Evolutionary conservation across 2,329 filamentous ascomycete species (phyloP).

Genomic region (Alternaria gansuensis): DNA sequence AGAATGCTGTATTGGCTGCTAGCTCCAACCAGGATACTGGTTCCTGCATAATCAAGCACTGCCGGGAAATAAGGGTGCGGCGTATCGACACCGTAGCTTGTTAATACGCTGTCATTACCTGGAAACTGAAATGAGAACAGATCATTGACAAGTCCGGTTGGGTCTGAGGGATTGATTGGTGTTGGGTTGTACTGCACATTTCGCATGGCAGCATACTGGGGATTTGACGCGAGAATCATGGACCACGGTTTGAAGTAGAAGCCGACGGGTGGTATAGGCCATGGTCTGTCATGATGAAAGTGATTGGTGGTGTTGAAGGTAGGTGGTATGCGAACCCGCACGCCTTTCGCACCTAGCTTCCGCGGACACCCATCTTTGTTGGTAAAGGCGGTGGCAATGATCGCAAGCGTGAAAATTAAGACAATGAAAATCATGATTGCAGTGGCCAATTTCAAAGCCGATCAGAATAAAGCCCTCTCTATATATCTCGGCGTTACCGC

Average conservation of each 20-base stretch:
- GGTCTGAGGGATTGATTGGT: slow-evolving; percentile 14
- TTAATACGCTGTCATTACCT: slow-evolving; percentile 23
- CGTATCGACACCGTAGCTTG: slow-evolving; percentile 29
- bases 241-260: slow-evolving; percentile 34
- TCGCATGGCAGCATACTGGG: slow-evolving; percentile 20
- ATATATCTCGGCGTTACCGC: not conserved
- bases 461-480: not conserved
- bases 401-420: not conserved
- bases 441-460: not conserved
- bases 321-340: slow-evolving; percentile 19
- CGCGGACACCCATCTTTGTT: slow-evolving; percentile 8
- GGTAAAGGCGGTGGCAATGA: not conserved
- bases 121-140: slow-evolving; percentile 33
- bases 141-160: slow-evolving; percentile 25
- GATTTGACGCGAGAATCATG: slow-evolving; percentile 27
- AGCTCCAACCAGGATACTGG: slow-evolving; percentile 26
- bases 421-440: not conserved
- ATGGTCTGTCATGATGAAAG: slow-evolving; percentile 4
- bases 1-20: slow-evolving; percentile 23
- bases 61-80: slow-evolving; percentile 5
- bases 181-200: slow-evolving; percentile 35
- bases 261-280: slow-evolving; percentile 17
- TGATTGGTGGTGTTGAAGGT: not conserved
- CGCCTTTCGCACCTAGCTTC: slow-evolving; percentile 10
- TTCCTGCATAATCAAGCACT: slow-evolving; percentile 22